Base-by-base conservation (phyloP, 202 grass and related monocot genomes). In the Miscanthus sacchariflorus region DNA sequence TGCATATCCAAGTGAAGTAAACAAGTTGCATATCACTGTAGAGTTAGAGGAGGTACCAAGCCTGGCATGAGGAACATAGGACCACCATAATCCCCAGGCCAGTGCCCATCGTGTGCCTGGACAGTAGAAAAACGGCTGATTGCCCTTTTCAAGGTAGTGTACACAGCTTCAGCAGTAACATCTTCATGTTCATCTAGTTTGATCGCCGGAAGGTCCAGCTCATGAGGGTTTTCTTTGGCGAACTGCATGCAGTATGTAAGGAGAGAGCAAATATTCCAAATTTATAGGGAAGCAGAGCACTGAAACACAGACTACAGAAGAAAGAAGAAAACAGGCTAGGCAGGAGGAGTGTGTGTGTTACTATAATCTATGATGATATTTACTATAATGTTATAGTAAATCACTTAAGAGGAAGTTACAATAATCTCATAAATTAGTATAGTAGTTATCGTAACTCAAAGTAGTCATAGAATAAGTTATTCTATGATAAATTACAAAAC, bases 61-160 rank as follows among this genome's bases (percentile, higher is more conserved):
- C 91, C 93, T 18, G 97, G 97, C 93, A 99, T 88, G 82, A 99
- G 86, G 83, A 99, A 99, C 97, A 99, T 95, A 59, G 97, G 97
- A 9, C 97, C 97, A 9, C 91, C 97, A 78, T 90, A 96, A 81
- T 99, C 97, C 30, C 94, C 94, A 77, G 97, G 84, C 97, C 97
- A 99, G 82, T 99, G 91, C 13, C 97, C 94, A 91, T 99, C 93
- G 67, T 95, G 90, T 65, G 97, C 86, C 88, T 99, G 97, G 12
- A 95, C 83, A 59, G 93, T 96, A 83, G 93, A 93, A 72, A 80
- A 85, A 13, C 76, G 84, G 42, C 73, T 76, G 21, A 96, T 68
- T 19, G 91, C 91, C 72, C 88, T 91, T 86, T 83, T 95, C 76
- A 99, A 87, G 25, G 97, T 86, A 69, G 79, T 85, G 2, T 18